Percentiles rank a stretch among this genome's conserved stretches.
Evolutionary conservation across 345 rosid species (phyloP).

Genomic region (Aethionema arabicum): DNA sequence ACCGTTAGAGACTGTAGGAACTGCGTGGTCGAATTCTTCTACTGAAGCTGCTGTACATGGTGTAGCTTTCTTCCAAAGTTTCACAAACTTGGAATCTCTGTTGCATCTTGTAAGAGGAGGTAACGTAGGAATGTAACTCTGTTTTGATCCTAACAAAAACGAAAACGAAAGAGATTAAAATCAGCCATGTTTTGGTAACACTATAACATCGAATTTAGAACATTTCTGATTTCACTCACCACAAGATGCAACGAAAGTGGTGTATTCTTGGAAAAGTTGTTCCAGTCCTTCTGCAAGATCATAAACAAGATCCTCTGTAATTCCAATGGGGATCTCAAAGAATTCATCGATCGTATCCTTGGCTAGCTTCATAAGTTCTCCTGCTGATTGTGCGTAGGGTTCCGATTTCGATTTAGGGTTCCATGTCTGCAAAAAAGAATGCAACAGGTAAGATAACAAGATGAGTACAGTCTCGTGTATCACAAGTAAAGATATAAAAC

Average conservation of each 20-base stretch:
- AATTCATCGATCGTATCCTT: constrained; percentile 72
- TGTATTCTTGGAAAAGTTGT: constrained; percentile 65
- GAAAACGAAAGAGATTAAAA: background rate
- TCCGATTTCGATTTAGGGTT: constrained; percentile 91
- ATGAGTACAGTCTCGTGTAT: background rate
- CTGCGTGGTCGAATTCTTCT: constrained; percentile 34
- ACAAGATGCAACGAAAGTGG: constrained; percentile 70
- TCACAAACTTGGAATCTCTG: constrained; percentile 58
- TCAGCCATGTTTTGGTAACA: background rate
- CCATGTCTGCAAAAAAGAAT: constrained; percentile 62
- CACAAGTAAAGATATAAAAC: constrained; percentile 12
- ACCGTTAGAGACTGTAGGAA: constrained; percentile 32
- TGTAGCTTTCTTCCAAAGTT: constrained; percentile 70
- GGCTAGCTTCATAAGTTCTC: constrained; percentile 59
- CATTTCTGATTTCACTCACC: constrained; percentile 45
- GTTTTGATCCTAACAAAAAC: constrained; percentile 61
- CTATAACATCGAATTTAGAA: background rate
- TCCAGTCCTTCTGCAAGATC: constrained; percentile 76
- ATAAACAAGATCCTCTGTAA: constrained; percentile 65
- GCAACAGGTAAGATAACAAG: background rate
- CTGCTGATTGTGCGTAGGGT: constrained; percentile 77
- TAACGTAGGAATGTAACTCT: constrained; percentile 72
- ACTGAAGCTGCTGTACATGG: constrained; percentile 49
- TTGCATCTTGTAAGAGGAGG: constrained; percentile 92
- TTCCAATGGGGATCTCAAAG: constrained; percentile 78